A percentile compares a stretch with the other conserved stretches of the same genome.
These are phyloP conservation scores for Globisporangium alternatum DNA, from an alignment of 352 stramenopile genomes.

Conservation along the genomic window DNA sequence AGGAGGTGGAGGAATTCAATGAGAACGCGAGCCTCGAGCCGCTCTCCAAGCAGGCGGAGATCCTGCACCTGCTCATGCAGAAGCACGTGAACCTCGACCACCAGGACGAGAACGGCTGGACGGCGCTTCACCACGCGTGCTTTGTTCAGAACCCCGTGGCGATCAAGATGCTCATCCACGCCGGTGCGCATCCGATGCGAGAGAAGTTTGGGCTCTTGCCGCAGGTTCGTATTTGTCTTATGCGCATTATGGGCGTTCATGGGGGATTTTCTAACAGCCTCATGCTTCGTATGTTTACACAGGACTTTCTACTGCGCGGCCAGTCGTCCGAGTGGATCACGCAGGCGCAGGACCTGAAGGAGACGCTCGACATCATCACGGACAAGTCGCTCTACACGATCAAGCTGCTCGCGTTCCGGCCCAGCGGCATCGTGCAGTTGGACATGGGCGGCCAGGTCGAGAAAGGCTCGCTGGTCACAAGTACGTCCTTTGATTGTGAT, in stretches of 20 bases:
- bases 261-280: not conserved
- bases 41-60: constrained; percentile 66
- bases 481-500: constrained; percentile 29
- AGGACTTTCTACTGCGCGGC: constrained; percentile 69
- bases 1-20: constrained; percentile 52
- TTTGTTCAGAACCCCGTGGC: constrained; percentile 71
- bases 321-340: constrained; percentile 68
- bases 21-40: constrained; percentile 53
- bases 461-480: constrained; percentile 79
- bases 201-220: constrained; percentile 73
- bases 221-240: constrained; percentile 33
- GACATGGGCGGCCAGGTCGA: constrained; percentile 83
- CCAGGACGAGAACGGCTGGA: constrained; percentile 82
- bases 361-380: constrained; percentile 64
- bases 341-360: constrained; percentile 72
- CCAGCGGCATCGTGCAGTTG: constrained; percentile 79
- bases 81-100: constrained; percentile 77
- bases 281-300: not conserved
- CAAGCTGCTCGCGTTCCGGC: constrained; percentile 73
- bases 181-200: constrained; percentile 58
- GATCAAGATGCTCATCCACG: constrained; percentile 75
- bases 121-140: constrained; percentile 77
- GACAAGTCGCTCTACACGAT: constrained; percentile 63
- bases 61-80: constrained; percentile 70
- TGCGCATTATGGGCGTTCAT: not conserved